Percentiles rank a stretch among this genome's conserved stretches.
Evolutionary conservation across 2,329 filamentous ascomycete genomes (phyloP).

Genomic region (Sclerotinia sclerotiorum): DNA sequence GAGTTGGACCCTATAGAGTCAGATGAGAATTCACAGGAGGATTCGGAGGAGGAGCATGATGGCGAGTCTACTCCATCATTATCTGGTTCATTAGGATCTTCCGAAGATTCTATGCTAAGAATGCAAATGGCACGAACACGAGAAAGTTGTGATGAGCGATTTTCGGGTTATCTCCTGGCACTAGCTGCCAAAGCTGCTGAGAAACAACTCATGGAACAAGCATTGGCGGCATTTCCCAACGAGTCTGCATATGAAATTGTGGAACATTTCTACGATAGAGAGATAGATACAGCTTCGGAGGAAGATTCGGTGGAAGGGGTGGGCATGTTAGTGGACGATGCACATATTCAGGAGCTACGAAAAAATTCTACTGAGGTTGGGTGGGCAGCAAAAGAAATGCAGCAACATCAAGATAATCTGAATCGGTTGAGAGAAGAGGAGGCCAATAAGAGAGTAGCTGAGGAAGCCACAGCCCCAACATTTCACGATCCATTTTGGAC

Average conservation of each 20-base stretch:
- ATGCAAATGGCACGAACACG: slow-evolving; percentile 51
- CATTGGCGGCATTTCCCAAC: slow-evolving; percentile 73
- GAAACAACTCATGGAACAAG: slow-evolving; percentile 74
- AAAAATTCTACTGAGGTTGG: slow-evolving; percentile 39
- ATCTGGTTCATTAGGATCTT: slow-evolving; percentile 38
- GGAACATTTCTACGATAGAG: slow-evolving; percentile 42
- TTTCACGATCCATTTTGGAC: slow-evolving; percentile 42
- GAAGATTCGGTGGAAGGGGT: slow-evolving; percentile 38
- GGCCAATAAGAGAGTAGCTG: slow-evolving; percentile 39
- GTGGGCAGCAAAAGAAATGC: slow-evolving; percentile 41
- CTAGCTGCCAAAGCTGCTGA: slow-evolving; percentile 79
- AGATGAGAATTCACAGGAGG: slow-evolving; percentile 47
- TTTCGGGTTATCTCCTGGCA: slow-evolving; percentile 74
- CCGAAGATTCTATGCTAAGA: slow-evolving; percentile 39
- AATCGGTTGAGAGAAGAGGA: slow-evolving; percentile 39
- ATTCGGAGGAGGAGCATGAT: slow-evolving; percentile 43
- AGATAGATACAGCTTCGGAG: slow-evolving; percentile 40
- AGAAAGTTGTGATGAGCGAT: slow-evolving; percentile 73
- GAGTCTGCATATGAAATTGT: slow-evolving; percentile 48
- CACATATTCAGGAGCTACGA: slow-evolving; percentile 27
- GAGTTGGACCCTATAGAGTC: slow-evolving; percentile 43
- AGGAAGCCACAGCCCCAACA: slow-evolving; percentile 38
- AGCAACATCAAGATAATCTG: slow-evolving; percentile 40
- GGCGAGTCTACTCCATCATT: slow-evolving; percentile 38
- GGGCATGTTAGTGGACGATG: slow-evolving; percentile 35